Evolutionary conservation across 2,329 filamentous ascomycete species (phyloP).

Genomic region (Leptographium galeiforme): DNA sequence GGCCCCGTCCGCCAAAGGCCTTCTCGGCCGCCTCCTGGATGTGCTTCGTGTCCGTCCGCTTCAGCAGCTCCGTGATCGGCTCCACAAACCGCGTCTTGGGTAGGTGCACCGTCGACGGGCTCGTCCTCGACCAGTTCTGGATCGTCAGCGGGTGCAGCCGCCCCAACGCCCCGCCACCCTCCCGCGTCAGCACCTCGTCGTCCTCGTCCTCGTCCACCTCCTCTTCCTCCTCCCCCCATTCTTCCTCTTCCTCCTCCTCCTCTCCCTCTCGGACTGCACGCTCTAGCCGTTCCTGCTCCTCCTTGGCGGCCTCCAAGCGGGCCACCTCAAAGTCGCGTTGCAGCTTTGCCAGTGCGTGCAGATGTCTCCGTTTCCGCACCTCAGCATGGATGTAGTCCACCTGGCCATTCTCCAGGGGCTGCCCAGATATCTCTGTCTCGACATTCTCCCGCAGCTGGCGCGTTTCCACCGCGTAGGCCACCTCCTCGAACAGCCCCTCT

Average conservation of each 20-base stretch:
- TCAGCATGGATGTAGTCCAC: conserved; percentile 31
- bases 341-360: conserved; percentile 37
- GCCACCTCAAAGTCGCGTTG: conserved; percentile 43
- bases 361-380: conserved; percentile 42
- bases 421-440: conserved; percentile 3
- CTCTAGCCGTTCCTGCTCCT: background rate
- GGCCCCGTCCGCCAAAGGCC: conserved; percentile 60
- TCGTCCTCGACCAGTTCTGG: conserved; percentile 60
- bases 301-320: conserved; percentile 18
- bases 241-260: conserved; percentile 19
- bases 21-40: conserved; percentile 57
- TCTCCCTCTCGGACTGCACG: conserved; percentile 21
- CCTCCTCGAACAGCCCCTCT: conserved; percentile 47
- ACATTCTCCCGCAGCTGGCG: background rate
- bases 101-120: conserved; percentile 60
- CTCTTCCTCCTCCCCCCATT: conserved; percentile 20
- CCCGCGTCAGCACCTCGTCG: conserved; percentile 6
- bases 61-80: conserved; percentile 57
- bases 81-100: conserved; percentile 55
- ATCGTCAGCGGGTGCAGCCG: conserved; percentile 58
- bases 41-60: conserved; percentile 58
- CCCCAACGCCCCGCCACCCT: background rate
- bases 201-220: conserved; percentile 22
- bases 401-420: conserved; percentile 19
- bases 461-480: conserved; percentile 30